These are phyloP conservation scores for Trypanosoma mega DNA, from an alignment of 208 protist species.

Conservation along the genomic window DNA sequence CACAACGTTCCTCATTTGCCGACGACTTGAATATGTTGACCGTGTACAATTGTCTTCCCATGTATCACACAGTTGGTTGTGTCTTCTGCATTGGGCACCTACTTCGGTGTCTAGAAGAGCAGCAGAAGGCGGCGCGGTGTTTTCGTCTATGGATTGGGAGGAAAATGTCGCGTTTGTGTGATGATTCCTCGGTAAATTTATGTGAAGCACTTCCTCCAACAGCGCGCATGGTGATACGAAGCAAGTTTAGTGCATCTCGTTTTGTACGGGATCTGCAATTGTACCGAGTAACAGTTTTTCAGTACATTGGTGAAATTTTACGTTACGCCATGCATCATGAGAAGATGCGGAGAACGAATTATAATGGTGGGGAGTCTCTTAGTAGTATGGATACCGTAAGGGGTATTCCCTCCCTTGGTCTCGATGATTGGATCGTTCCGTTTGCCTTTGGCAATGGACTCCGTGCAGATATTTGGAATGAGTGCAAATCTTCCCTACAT, in stretches of 20 bases:
- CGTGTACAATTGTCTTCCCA: slow-evolving; percentile 77
- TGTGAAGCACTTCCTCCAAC: no score
- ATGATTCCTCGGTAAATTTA: no score
- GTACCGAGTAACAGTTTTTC: slow-evolving; percentile 75
- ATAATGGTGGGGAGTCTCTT: no score
- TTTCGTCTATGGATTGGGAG: slow-evolving; percentile 23
- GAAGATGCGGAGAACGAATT: slow-evolving; percentile 1
- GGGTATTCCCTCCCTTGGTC: neutral
- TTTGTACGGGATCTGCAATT: slow-evolving; percentile 62
- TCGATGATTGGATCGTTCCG: slow-evolving; percentile 47
- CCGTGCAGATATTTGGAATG: slow-evolving; percentile 80
- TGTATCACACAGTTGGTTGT: slow-evolving; percentile 80
- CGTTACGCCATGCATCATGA: slow-evolving; percentile 70
- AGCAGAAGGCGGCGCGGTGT: slow-evolving; percentile 34
- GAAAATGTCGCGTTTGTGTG: no score
- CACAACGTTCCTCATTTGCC: slow-evolving; percentile 9
- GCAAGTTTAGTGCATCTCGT: slow-evolving; percentile 62
- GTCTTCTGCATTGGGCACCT: slow-evolving; percentile 68
- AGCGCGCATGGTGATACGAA: slow-evolving; percentile 63
- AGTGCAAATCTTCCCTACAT: slow-evolving; percentile 48
- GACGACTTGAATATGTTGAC: slow-evolving; percentile 36
- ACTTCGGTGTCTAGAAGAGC: slow-evolving; percentile 51
- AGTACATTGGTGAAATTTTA: slow-evolving; percentile 93
- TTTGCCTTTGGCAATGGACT: slow-evolving; percentile 90
- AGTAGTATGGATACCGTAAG: neutral